A percentile compares a stretch with the other conserved stretches of the same genome.
Evolutionary conservation across 164 flowering plant species (phyloP).

Genomic region (Tetrastigma voinierianum): DNA sequence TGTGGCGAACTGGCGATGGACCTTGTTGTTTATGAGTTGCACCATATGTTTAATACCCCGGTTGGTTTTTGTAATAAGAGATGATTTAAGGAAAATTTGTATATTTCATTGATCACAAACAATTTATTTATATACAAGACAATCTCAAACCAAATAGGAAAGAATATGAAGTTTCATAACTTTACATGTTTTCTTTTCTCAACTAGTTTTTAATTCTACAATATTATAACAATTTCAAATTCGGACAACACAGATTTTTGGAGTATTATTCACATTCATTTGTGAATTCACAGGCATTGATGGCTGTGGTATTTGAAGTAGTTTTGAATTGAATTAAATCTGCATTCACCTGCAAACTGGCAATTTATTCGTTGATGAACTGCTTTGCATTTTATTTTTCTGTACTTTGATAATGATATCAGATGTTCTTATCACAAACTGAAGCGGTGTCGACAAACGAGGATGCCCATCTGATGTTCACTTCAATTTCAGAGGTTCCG

Average conservation of each 20-base stretch:
- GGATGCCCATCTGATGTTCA: neutral
- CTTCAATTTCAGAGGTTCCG: conserved; percentile 31
- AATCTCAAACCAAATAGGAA: too few relatives aligned
- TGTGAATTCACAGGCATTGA: neutral
- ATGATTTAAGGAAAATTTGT: too few relatives aligned
- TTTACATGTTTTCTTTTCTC: too few relatives aligned
- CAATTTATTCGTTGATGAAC: neutral
- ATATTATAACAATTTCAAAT: too few relatives aligned
- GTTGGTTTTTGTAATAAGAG: too few relatives aligned
- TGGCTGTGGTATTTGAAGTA: neutral
- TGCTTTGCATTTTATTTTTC: neutral
- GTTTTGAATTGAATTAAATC: neutral
- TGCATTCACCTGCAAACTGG: neutral
- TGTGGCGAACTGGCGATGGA: neutral
- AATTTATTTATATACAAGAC: too few relatives aligned
- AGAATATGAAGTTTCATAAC: too few relatives aligned
- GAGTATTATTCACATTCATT: neutral
- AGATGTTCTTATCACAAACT: conserved; percentile 16
- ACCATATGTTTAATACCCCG: neutral
- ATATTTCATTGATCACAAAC: too few relatives aligned
- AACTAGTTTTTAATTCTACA: too few relatives aligned
- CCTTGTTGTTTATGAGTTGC: neutral
- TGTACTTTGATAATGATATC: neutral
- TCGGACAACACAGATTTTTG: neutral
- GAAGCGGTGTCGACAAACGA: conserved; percentile 6